Base-by-base conservation (phyloP, 164 flowering plant species). In the Annona cherimola region DNA sequence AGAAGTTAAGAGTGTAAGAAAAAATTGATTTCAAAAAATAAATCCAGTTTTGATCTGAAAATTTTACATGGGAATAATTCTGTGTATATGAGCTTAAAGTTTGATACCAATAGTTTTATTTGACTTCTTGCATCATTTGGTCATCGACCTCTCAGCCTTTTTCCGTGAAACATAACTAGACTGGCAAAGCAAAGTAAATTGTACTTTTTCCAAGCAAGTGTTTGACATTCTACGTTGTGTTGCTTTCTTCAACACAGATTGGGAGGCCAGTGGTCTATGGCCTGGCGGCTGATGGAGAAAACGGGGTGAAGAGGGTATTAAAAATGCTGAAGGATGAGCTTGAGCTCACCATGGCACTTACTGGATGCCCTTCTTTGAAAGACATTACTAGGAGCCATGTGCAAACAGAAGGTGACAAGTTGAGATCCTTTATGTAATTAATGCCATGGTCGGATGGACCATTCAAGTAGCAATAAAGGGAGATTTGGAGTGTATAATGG, bases 261-360 rank as follows among this genome's bases (percentile, higher is more conserved):
- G 94, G 94, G 50, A 83, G 90, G 74, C 89, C 92, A 4, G 78
- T 88, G 0, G 0, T 87, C 4, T 90, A 71, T 74, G 89, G 88
- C 42, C 74, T 90, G n/a, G 92, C 94, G 26, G 97, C 83, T 42
- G 77, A 71, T 72, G 88, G 86, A 45, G 83, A 80, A 68, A 16
- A 66, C 39, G 92, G 94, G 9, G 90, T 81, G 18, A 81, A 66
- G 43, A 71, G 68, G 46, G 91, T 88, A 20, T 41, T 88, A 2
- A 77, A 85, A 75, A 90, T 91, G 94, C 79, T 91, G 72, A 87
- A 79, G 73, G 81, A 83, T 73, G 91, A 90, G 76, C 85, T 91
- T 70, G 94, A 89, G 83, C 85, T 88, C 14, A 80, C 86, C 20
- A 90, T 90, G 94, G 89, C 93, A 43, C 89, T 90, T 4, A 71